Base-by-base conservation (phyloP, 768 basidiomycete species). In the Albatrellus ellisii region DNA sequence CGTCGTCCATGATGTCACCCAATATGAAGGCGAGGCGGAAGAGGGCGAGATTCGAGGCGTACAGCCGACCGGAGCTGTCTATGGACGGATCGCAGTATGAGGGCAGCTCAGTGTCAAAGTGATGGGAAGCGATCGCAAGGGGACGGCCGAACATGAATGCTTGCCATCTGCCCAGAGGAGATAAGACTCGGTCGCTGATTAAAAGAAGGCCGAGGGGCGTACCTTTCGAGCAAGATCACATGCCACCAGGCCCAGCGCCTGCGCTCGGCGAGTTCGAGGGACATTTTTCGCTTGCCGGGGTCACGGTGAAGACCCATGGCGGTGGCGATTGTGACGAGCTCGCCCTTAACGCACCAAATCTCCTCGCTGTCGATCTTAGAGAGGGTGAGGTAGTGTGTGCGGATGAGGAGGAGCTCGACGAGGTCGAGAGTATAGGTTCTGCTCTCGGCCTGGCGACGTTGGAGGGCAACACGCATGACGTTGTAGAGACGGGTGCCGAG, bases 201-300 rank as follows among this genome's bases (percentile, higher is more conserved):
- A n/a, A n/a, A 33, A 36, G 26, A 44, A 22, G 34, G 45, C 43
- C 28, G 8, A 43, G 37, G 49, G 43, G 46, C 73, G 27, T 44
- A 79, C 81, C 80, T 67, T 62, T 85, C 82, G 18, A 83, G 64
- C 42, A 82, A 61, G 34, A 86, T 56, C 42, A 81, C 76, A 58
- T 86, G 81, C 83, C 83, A 86, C 82, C 82, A 86, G 6, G 80
- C 79, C 82, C 83, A 85, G 42, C 82, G 65, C 36, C 83, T 65
- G 45, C 82, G 69, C 56, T 84, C 82, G 31, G 79, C 75, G 10
- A 74, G 58, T 48, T 83, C 80, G 43, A 72, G 67, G 41, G 68
- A 68, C 70, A 82, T 79, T 47, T 70, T 69, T 72, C 78, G 82
- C 55, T 77, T 78, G 31, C 70, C 73, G 15, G 82, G 83, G 58